phyloP scores from a whole-genome alignment of 2,329 filamentous ascomycete genomes.

The Tolypocladium amazonense region DNA sequence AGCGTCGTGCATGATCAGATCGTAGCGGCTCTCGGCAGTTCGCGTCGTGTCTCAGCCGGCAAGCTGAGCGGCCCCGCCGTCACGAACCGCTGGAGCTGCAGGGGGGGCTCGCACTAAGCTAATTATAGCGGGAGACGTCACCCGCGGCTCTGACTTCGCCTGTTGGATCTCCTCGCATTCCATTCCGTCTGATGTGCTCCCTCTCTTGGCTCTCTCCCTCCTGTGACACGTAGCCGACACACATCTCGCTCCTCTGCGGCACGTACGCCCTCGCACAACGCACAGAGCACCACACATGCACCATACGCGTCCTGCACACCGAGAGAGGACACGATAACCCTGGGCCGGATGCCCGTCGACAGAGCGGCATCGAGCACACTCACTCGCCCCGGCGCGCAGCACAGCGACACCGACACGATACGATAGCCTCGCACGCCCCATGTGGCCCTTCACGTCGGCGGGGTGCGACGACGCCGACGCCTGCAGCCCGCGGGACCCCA shows the following conservation, averaged over 20 bases:
- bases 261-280: background rate
- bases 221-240: background rate
- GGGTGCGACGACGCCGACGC: constrained; percentile 46
- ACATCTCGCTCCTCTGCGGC: background rate
- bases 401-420: background rate
- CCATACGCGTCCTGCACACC: background rate
- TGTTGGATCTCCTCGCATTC: background rate
- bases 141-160: too few species aligned
- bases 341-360: background rate
- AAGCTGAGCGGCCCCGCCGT: background rate
- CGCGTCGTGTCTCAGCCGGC: too few species aligned
- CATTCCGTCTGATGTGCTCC: background rate
- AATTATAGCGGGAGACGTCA: background rate
- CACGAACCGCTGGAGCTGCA: background rate
- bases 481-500: constrained; percentile 37
- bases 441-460: constrained; percentile 26
- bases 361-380: background rate
- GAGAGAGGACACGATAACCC: background rate
- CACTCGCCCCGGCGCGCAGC: background rate
- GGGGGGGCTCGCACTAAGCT: background rate
- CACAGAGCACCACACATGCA: background rate
- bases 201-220: background rate
- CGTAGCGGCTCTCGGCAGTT: too few species aligned
- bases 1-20: too few species aligned
- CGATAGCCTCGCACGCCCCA: constrained; percentile 5